A percentile compares a stretch with the other conserved stretches of the same genome.
Conservation (phyloP, 768 basidiomycete species). For the Kondoa subrosea region DNA sequence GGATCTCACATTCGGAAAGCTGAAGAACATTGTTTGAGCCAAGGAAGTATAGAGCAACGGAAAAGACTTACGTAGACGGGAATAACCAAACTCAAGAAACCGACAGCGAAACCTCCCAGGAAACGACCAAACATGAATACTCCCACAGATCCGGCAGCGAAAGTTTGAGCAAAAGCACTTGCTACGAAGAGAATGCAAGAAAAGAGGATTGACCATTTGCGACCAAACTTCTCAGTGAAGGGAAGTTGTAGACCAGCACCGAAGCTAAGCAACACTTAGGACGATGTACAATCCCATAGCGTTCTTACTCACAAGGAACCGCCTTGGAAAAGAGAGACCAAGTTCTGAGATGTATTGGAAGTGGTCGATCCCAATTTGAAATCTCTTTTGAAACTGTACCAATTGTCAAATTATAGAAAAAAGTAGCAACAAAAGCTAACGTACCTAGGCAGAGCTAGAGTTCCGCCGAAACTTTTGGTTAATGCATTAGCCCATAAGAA, state of each 20-base stretch:
- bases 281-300: too few species aligned
- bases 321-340: constrained; percentile 27
- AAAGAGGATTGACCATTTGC: constrained; percentile 24
- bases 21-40: constrained; percentile 25
- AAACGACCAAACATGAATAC: constrained; percentile 18
- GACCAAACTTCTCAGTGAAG: constrained; percentile 23
- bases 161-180: constrained; percentile 24
- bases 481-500: not conserved
- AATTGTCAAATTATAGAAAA: too few species aligned
- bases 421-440: too few species aligned
- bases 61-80: constrained; percentile 27
- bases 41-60: constrained; percentile 23
- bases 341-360: constrained; percentile 15
- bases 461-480: constrained; percentile 11
- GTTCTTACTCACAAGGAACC: too few species aligned
- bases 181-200: constrained; percentile 25
- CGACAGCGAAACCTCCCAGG: constrained; percentile 25
- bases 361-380: constrained; percentile 3
- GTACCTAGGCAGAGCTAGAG: constrained; percentile 15
- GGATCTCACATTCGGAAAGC: constrained; percentile 23
- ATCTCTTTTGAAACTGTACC: constrained; percentile 12
- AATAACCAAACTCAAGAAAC: constrained; percentile 24
- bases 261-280: too few species aligned
- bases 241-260: constrained; percentile 24
- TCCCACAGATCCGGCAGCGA: constrained; percentile 20